Percentiles rank a stretch among this genome's conserved stretches.
Evolutionary conservation across 192 early-diverging fungal species (phyloP).

Genomic region (Backusella liffmaniae): DNA sequence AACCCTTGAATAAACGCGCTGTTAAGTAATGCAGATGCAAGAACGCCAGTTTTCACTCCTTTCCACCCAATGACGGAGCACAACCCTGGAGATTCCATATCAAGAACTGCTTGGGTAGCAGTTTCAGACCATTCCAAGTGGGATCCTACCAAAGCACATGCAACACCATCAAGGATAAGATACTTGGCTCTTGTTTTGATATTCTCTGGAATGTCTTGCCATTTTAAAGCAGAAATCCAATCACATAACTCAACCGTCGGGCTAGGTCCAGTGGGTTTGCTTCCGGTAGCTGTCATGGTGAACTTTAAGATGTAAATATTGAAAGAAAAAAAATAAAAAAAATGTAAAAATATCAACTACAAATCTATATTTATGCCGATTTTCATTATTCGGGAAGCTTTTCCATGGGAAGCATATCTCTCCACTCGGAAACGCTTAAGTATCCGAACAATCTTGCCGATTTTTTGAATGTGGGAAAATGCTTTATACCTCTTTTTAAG

Average conservation of each 20-base stretch:
- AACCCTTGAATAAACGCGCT: slow-evolving; percentile 23
- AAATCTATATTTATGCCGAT: not conserved
- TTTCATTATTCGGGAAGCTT: not conserved
- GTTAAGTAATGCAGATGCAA: slow-evolving; percentile 18
- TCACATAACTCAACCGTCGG: not conserved
- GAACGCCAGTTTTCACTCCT: slow-evolving; percentile 4
- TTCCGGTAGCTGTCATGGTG: not conserved
- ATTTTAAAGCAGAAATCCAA: slow-evolving; percentile 10
- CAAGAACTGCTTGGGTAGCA: slow-evolving; percentile 10
- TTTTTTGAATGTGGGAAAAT: not conserved
- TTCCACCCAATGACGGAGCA: slow-evolving; percentile 18
- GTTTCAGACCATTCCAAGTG: slow-evolving; percentile 16
- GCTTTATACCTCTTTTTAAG: too few relatives aligned
- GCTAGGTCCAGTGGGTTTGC: not conserved
- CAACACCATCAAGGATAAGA: slow-evolving; percentile 20
- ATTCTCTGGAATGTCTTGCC: slow-evolving; percentile 7
- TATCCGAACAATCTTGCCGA: not conserved
- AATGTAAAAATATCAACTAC: not conserved
- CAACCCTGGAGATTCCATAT: slow-evolving; percentile 16
- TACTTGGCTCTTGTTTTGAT: slow-evolving; percentile 10
- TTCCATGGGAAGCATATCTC: not conserved
- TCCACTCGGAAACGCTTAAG: not conserved
- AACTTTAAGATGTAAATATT: not conserved
- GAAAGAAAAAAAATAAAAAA: not conserved
- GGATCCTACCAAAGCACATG: slow-evolving; percentile 11